phyloP scores from a whole-genome alignment of 768 basidiomycete genomes.

The Xerocomellus chrysenteron region DNA sequence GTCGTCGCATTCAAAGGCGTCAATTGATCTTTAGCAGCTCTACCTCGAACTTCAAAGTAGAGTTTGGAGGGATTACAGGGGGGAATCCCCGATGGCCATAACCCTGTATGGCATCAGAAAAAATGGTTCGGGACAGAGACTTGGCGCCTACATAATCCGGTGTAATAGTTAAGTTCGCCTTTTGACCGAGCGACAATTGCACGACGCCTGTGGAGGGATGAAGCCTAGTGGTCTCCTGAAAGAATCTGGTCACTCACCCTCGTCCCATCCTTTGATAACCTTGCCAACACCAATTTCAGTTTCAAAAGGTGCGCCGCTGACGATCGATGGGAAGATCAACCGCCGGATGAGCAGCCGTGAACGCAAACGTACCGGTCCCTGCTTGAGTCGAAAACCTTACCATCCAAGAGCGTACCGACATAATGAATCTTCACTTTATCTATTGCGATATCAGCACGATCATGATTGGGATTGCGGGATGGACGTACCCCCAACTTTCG shows the following conservation, averaged over 20 bases:
- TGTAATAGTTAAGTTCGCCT: constrained; percentile 62
- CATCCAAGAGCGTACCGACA: constrained; percentile 66
- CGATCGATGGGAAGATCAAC: constrained; percentile 8
- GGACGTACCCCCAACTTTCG: constrained; percentile 66
- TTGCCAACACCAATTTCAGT: constrained; percentile 76
- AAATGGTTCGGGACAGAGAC: constrained; percentile 1
- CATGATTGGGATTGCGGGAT: constrained; percentile 3
- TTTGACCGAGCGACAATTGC: constrained; percentile 73
- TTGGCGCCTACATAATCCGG: constrained; percentile 70
- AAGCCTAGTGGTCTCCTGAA: neutral
- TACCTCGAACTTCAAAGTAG: constrained; percentile 79
- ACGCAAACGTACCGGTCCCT: constrained; percentile 56
- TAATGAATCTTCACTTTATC: constrained; percentile 80
- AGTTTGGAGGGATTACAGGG: constrained; percentile 74
- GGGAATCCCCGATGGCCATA: constrained; percentile 77
- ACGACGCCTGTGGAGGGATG: constrained; percentile 55
- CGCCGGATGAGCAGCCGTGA: neutral
- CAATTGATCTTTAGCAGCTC: constrained; percentile 73
- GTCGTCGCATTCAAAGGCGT: constrained; percentile 15
- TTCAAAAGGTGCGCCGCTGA: constrained; percentile 57
- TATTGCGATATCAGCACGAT: constrained; percentile 35
- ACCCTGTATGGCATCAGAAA: constrained; percentile 42
- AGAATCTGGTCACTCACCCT: constrained; percentile 49
- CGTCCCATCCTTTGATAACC: constrained; percentile 91
- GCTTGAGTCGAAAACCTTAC: constrained; percentile 72